phyloP scores from a whole-genome alignment of 2,329 filamentous ascomycete genomes.

The Taxawa tesnikishii region DNA sequence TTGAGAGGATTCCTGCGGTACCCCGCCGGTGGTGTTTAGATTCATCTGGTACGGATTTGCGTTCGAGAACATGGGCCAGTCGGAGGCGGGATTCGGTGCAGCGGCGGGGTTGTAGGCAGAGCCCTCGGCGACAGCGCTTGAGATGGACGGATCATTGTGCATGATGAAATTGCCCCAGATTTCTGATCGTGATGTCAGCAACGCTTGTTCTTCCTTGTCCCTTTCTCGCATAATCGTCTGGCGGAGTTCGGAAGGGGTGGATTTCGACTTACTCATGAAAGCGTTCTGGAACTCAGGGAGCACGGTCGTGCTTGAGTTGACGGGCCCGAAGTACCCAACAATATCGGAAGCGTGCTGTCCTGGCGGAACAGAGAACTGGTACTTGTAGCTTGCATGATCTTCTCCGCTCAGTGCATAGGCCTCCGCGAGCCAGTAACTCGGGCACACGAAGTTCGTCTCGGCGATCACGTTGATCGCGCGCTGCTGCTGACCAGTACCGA shows the following conservation, averaged over 20 bases:
- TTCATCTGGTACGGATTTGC: slow-evolving; percentile 29
- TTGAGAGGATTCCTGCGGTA: slow-evolving; percentile 8
- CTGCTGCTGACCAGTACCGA: slow-evolving; percentile 43
- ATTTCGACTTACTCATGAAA: too few relatives aligned
- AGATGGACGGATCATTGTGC: slow-evolving; percentile 27
- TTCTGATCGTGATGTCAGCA: too few relatives aligned
- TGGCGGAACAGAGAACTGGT: slow-evolving; percentile 36
- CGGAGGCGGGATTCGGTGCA: too few relatives aligned
- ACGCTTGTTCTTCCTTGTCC: too few relatives aligned
- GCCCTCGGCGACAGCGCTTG: slow-evolving; percentile 17
- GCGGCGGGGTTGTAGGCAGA: slow-evolving; percentile 17
- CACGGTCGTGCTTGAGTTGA: slow-evolving; percentile 10
- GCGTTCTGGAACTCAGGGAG: slow-evolving; percentile 25
- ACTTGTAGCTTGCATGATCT: slow-evolving; percentile 29
- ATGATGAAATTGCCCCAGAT: slow-evolving; percentile 37
- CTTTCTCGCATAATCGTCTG: neutral
- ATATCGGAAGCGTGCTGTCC: slow-evolving; percentile 29
- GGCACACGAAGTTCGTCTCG: slow-evolving; percentile 44
- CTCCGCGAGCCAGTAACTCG: slow-evolving; percentile 43
- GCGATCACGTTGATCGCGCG: slow-evolving; percentile 39
- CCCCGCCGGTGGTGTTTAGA: slow-evolving; percentile 35
- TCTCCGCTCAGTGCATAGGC: slow-evolving; percentile 29
- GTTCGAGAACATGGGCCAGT: too few relatives aligned
- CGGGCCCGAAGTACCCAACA: slow-evolving; percentile 20
- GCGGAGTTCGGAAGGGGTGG: neutral